These are phyloP conservation scores for Beta corolliflora DNA, from an alignment of 179 eudicot genomes.

Conservation along the genomic window DNA sequence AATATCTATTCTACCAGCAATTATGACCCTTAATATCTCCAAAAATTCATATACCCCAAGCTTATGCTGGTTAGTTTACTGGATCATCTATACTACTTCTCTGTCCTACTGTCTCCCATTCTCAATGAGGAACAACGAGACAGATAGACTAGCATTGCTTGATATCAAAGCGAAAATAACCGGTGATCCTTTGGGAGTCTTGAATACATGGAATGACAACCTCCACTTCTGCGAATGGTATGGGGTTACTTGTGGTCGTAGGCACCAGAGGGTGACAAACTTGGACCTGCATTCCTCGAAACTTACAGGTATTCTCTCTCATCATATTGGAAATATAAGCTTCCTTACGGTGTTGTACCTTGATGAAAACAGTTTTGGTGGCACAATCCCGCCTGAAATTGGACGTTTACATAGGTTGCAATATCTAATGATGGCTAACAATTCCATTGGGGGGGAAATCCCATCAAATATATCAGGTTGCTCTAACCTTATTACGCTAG, in stretches of 20 bases:
- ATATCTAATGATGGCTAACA: not conserved
- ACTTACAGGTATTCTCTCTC: slow-evolving; percentile 28
- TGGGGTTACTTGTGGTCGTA: slow-evolving; percentile 19
- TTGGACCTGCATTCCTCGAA: not conserved
- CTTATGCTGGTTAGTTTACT: slow-evolving; percentile 1
- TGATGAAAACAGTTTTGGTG: slow-evolving; percentile 2
- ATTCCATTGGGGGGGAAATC: slow-evolving; percentile 15
- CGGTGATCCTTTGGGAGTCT: slow-evolving; percentile 20
- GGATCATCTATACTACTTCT: not conserved
- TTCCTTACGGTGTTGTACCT: slow-evolving; percentile 1
- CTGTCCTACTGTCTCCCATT: slow-evolving; percentile 4
- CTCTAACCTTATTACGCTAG: not conserved
- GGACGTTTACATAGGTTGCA: slow-evolving; percentile 16
- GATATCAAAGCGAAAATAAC: slow-evolving; percentile 19
- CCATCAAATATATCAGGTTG: slow-evolving; percentile 27
- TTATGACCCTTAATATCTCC: too few relatives aligned
- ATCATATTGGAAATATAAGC: slow-evolving; percentile 26
- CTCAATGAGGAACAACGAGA: slow-evolving; percentile 9
- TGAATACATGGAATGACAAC: slow-evolving; percentile 26
- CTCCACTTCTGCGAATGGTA: slow-evolving; percentile 25
- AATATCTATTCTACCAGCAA: too few relatives aligned
- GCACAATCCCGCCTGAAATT: slow-evolving; percentile 25
- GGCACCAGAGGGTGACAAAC: not conserved
- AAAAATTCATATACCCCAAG: too few relatives aligned
- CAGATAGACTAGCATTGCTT: slow-evolving; percentile 14